Percentiles rank a stretch among this genome's conserved stretches.
phyloP scores from a whole-genome alignment of 768 basidiomycete genomes.

The Epithele typhae region DNA sequence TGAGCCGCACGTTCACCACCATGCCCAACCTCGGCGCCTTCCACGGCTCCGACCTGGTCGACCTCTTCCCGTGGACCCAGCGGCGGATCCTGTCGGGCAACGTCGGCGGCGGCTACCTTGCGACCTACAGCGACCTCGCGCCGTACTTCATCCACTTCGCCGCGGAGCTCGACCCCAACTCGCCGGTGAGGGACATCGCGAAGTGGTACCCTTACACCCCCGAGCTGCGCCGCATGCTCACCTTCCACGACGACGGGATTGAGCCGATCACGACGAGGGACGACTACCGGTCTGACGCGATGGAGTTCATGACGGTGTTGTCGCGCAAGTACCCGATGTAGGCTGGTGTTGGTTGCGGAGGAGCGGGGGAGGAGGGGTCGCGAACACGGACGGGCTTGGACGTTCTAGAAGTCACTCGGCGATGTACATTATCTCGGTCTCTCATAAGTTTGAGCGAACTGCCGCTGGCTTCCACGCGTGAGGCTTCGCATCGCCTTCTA shows the following conservation, averaged over 20 bases:
- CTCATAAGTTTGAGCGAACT: no score
- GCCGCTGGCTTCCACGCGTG: no score
- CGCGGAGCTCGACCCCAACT: slow-evolving; percentile 22
- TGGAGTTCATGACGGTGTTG: not conserved
- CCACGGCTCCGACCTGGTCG: slow-evolving; percentile 11
- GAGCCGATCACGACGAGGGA: slow-evolving; percentile 17
- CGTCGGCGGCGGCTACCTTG: no score
- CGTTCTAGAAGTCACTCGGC: no score
- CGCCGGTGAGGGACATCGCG: slow-evolving; percentile 7
- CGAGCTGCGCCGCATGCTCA: slow-evolving; percentile 12
- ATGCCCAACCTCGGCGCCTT: slow-evolving; percentile 3
- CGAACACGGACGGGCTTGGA: no score
- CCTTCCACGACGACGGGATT: slow-evolving; percentile 19
- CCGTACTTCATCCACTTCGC: slow-evolving; percentile 25
- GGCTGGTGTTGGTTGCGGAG: no score
- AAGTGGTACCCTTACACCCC: slow-evolving; percentile 21
- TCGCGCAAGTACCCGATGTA: slow-evolving; percentile 1
- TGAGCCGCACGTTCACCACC: slow-evolving; percentile 1
- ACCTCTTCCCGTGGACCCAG: no score
- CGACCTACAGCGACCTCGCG: slow-evolving; percentile 15
- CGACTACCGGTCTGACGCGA: slow-evolving; percentile 19
- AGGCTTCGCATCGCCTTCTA: no score
- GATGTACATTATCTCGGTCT: no score
- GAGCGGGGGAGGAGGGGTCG: no score
- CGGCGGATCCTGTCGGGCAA: no score